These are phyloP conservation scores for Funneliformis geosporum DNA, from an alignment of 192 early-diverging fungal species.

Conservation along the genomic window DNA sequence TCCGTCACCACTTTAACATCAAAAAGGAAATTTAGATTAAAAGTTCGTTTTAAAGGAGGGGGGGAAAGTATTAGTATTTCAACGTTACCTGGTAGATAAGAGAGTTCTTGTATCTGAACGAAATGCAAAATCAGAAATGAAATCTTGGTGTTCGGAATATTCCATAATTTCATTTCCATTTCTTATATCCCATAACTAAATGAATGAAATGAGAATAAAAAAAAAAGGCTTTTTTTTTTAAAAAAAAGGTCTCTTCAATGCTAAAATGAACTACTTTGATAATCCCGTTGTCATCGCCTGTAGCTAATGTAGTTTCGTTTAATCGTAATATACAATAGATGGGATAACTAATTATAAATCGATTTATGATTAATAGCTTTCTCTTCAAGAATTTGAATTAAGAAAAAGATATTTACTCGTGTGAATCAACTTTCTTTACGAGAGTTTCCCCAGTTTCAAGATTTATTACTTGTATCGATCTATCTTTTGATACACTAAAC, in stretches of 20 bases:
- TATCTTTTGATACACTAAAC: conserved; percentile 85
- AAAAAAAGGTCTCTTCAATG: not conserved
- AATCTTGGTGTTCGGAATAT: conserved; percentile 89
- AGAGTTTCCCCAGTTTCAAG: conserved; percentile 71
- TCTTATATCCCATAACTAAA: conserved; percentile 87
- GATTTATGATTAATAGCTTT: not conserved
- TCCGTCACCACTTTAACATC: conserved; percentile 77
- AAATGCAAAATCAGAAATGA: conserved; percentile 85
- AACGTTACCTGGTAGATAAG: conserved; percentile 64
- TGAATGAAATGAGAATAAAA: not conserved
- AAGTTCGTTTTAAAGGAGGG: not conserved
- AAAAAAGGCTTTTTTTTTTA: not conserved
- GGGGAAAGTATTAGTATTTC: not conserved
- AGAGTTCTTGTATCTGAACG: conserved; percentile 72
- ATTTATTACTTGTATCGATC: conserved; percentile 79
- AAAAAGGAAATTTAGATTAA: not conserved
- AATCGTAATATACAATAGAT: conserved; percentile 76
- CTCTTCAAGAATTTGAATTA: not conserved
- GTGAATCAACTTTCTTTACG: conserved; percentile 74
- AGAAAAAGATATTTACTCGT: conserved; percentile 62
- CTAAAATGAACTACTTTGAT: conserved; percentile 66
- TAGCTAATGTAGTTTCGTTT: conserved; percentile 77
- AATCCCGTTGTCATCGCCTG: conserved; percentile 90
- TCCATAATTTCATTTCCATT: conserved; percentile 72
- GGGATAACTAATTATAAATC: conserved; percentile 58